Evolutionary conservation across 352 stramenopile species (phyloP).

Genomic region (Elongisporangium senticosum): DNA sequence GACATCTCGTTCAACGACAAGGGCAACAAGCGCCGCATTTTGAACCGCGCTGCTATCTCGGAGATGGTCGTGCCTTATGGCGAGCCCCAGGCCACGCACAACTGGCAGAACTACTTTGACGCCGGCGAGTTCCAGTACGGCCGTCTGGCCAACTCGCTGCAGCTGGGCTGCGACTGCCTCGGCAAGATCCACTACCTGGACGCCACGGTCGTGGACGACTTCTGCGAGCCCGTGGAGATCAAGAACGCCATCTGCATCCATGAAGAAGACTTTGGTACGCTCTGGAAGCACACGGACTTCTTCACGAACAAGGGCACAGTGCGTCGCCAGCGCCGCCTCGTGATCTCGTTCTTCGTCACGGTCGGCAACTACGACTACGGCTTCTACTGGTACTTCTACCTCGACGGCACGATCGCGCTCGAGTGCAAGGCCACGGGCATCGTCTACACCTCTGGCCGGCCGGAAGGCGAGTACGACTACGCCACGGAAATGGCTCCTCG

Average conservation of each 20-base stretch:
- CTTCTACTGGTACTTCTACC: slow-evolving; percentile 72
- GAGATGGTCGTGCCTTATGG: slow-evolving; percentile 88
- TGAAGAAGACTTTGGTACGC: slow-evolving; percentile 72
- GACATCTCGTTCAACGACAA: slow-evolving; percentile 51
- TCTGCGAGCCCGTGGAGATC: slow-evolving; percentile 40
- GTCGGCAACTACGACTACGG: slow-evolving; percentile 87
- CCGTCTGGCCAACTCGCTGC: slow-evolving; percentile 69
- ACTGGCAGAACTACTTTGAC: slow-evolving; percentile 85
- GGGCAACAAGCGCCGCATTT: slow-evolving; percentile 33
- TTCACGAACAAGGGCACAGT: slow-evolving; percentile 30
- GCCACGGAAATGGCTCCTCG: slow-evolving; percentile 41
- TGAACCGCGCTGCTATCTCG: slow-evolving; percentile 65
- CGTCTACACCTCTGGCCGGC: slow-evolving; percentile 72
- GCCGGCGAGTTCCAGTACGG: slow-evolving; percentile 78
- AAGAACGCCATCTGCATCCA: slow-evolving; percentile 82
- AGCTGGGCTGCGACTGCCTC: slow-evolving; percentile 81
- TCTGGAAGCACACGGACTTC: slow-evolving; percentile 74
- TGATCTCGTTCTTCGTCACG: slow-evolving; percentile 80
- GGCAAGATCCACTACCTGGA: slow-evolving; percentile 85
- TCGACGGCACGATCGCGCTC: slow-evolving; percentile 74
- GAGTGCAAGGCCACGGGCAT: slow-evolving; percentile 80
- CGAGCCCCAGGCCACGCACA: slow-evolving; percentile 59
- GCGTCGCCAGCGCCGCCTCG: slow-evolving; percentile 60
- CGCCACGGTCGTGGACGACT: slow-evolving; percentile 47
- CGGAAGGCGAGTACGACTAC: slow-evolving; percentile 42